Evolutionary conservation across 257 asterid genomes (phyloP), one percentile per base, ranked within the genome.

Genomic region (Plectranthus barbatus): DNA sequence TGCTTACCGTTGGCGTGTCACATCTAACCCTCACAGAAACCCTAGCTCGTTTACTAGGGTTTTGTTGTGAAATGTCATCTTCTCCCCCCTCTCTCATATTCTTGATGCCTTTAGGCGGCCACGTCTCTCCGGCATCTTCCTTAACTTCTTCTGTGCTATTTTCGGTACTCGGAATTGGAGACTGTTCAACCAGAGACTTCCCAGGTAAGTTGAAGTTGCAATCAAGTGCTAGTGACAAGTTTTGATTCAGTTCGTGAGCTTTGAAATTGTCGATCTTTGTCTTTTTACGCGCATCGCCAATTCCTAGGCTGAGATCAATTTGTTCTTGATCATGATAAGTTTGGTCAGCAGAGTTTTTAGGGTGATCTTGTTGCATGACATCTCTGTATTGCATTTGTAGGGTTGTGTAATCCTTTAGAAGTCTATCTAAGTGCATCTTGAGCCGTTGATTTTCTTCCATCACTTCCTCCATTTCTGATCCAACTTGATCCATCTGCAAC

Each of bases 11-110:
- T 51, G 97, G 96, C 15, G 95, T 82, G 63, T 92, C 97, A 47
- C 99, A 92, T 80, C 97, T 74, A 10, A 85, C 91, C 64, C 96
- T 79, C 24, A 92, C 88, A 19, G 99, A 92, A 81, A 92, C 99
- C 91, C 92, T 89, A 67, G 97, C 97, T 76, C 92, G 75, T 66
- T 92, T 92, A 17, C 81, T 61, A 37, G 97, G 95, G 67, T 82
- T 92, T 69, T 76, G 93, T 31, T 79, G 84, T 0, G 79, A 72
- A 50, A 62, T 48, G 48, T 88, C 95, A 42, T 86, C 95, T 2
- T 85, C 84, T 29, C 62, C 90, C 5, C 65, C 87, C 44, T 60
- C 80, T 68, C 91, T 77, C 5, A 0, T 73, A n/a, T 70, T 82
- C 77, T 85, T 86, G 17, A 41, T 1, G 24, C 34, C 66, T 44